phyloP scores from a whole-genome alignment of 768 basidiomycete species.

The Leccinum uliginosum region DNA sequence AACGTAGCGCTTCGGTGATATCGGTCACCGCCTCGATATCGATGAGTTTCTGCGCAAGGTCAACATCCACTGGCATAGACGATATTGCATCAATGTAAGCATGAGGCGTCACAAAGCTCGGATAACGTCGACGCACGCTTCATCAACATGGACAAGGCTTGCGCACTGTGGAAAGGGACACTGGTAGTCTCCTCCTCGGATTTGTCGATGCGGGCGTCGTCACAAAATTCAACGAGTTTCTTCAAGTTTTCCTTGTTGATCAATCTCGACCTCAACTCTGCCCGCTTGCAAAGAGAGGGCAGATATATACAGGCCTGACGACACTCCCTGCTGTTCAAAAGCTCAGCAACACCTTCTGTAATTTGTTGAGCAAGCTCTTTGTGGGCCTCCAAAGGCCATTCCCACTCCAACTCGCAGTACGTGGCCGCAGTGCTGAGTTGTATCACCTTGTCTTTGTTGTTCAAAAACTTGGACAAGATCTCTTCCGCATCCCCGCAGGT shows the following conservation, averaged over 20 bases:
- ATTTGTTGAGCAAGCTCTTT: conserved; percentile 5
- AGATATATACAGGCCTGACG: conserved; percentile 26
- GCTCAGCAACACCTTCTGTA: conserved; percentile 7
- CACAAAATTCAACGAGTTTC: conserved; percentile 17
- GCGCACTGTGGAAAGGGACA: conserved; percentile 22
- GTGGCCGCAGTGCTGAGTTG: conserved; percentile 23
- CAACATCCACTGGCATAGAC: conserved; percentile 9
- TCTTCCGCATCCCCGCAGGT: background rate
- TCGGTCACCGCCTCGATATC: conserved; percentile 15
- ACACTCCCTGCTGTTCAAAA: conserved; percentile 12
- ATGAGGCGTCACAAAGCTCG: background rate
- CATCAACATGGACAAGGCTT: conserved; percentile 25
- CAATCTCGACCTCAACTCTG: conserved; percentile 9
- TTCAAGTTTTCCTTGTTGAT: conserved; percentile 17
- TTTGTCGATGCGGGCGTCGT: conserved; percentile 3
- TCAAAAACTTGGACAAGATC: conserved; percentile 13
- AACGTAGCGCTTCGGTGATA: conserved; percentile 13
- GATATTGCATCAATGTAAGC: background rate
- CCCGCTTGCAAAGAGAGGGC: conserved; percentile 26
- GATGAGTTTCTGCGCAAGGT: conserved; percentile 13
- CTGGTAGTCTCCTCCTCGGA: conserved; percentile 17
- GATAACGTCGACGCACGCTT: conserved; percentile 11
- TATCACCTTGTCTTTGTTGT: conserved; percentile 13
- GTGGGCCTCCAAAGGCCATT: conserved; percentile 10
- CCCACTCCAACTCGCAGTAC: conserved; percentile 25